Conservation (phyloP, 345 rosid species). For the Carallia pectinifolia region DNA sequence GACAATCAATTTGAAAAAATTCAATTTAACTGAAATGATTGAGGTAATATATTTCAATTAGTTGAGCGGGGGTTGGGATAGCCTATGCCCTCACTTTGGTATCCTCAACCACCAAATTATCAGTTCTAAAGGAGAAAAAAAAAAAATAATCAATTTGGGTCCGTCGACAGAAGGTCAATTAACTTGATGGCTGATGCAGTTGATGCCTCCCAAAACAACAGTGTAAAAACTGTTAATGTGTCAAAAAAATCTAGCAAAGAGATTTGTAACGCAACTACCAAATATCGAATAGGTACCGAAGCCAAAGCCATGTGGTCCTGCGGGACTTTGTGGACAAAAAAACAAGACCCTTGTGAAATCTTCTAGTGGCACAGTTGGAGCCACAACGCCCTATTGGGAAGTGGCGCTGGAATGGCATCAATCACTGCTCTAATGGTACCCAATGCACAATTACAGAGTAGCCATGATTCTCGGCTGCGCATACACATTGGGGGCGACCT, state of each 20-base stretch:
- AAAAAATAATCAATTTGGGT: too few species aligned
- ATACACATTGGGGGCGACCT: conserved; percentile 23
- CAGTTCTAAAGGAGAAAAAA: too few species aligned
- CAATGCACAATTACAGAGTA: conserved; percentile 39
- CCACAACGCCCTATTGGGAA: conserved; percentile 12
- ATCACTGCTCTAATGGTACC: conserved; percentile 29
- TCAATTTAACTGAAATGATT: too few species aligned
- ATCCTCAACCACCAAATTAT: too few species aligned
- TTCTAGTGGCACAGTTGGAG: conserved; percentile 23
- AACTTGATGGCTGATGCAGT: too few species aligned
- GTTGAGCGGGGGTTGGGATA: too few species aligned
- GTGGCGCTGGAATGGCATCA: conserved; percentile 28
- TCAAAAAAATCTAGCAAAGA: neutral
- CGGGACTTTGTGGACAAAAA: conserved; percentile 25
- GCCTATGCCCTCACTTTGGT: too few species aligned
- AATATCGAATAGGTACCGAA: conserved; percentile 10
- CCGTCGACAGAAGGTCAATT: too few species aligned
- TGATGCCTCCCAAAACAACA: too few species aligned
- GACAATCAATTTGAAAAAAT: too few species aligned
- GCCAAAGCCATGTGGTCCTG: conserved; percentile 28
- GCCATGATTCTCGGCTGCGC: conserved; percentile 42
- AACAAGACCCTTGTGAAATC: conserved; percentile 16
- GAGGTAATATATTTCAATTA: too few species aligned
- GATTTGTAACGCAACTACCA: conserved; percentile 6
- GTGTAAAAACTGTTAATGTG: too few species aligned